These are phyloP conservation scores for Prasinococcaceae sp. DNA, from an alignment of 139 green algal species.

Conservation along the genomic window DNA sequence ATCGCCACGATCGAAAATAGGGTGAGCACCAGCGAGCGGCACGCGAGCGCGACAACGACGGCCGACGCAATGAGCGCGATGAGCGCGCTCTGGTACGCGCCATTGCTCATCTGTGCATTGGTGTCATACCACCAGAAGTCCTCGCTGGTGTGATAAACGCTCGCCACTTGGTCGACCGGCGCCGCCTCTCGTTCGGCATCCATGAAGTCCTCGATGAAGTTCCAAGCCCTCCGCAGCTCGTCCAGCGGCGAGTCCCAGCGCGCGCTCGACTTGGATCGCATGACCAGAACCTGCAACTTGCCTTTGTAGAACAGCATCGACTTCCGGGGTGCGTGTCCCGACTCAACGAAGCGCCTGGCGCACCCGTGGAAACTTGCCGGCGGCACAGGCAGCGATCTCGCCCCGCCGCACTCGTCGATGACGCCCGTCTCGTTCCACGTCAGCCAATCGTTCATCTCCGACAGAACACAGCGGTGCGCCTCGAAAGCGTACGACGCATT, in stretches of 20 bases:
- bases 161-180: background rate
- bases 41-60: constrained; percentile 1
- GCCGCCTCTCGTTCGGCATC: background rate
- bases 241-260: background rate
- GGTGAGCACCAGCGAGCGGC: constrained; percentile 4
- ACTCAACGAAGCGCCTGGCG: too few relatives aligned
- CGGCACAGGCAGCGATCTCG: too few relatives aligned
- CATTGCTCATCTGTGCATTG: constrained; percentile 2
- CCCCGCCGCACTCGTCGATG: too few relatives aligned
- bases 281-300: too few relatives aligned
- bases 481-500: too few relatives aligned
- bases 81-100: background rate
- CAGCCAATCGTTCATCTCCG: too few relatives aligned
- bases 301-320: too few relatives aligned
- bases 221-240: background rate
- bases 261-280: too few relatives aligned
- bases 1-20: constrained; percentile 8
- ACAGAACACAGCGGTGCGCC: too few relatives aligned
- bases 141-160: constrained; percentile 3
- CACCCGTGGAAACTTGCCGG: too few relatives aligned
- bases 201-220: constrained; percentile 2
- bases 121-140: constrained; percentile 16
- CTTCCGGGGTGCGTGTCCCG: too few relatives aligned
- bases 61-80: background rate
- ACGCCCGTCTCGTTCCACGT: too few relatives aligned